A percentile compares a stretch with the other conserved stretches of the same genome.
Evolutionary conservation across 306 rosid genomes (phyloP).

Genomic region (Glycyrrhiza uralensis): DNA sequence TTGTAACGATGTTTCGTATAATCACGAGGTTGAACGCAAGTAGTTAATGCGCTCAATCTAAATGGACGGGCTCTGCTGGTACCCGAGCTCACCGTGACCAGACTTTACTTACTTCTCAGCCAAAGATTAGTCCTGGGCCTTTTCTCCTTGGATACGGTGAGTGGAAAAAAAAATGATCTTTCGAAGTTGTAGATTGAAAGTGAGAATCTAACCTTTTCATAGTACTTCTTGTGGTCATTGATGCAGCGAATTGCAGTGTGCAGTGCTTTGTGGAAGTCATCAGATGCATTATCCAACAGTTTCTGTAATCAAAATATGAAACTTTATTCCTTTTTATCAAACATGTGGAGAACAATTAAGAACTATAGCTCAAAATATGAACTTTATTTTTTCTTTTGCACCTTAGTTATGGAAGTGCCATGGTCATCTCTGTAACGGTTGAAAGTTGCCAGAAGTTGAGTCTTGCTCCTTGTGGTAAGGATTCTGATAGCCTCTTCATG

Average conservation of each 20-base stretch:
- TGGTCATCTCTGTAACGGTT: conserved; percentile 55
- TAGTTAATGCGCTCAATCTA: too few relatives aligned
- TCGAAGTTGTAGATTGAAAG: background rate
- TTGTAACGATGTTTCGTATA: background rate
- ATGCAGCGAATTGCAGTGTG: conserved; percentile 57
- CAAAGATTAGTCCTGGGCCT: too few relatives aligned
- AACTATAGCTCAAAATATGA: too few relatives aligned
- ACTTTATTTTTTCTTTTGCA: background rate
- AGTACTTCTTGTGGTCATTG: conserved; percentile 63
- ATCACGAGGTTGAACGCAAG: too few relatives aligned
- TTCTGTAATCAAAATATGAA: conserved; percentile 30
- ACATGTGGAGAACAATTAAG: background rate
- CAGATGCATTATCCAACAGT: conserved; percentile 36
- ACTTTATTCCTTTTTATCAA: background rate
- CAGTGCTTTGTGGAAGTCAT: conserved; percentile 48
- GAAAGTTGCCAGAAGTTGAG: conserved; percentile 44
- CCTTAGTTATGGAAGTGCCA: conserved; percentile 64
- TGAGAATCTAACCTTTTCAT: conserved; percentile 49
- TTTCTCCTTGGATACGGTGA: too few relatives aligned
- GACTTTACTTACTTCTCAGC: too few relatives aligned
- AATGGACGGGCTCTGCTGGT: too few relatives aligned
- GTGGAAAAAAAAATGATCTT: too few relatives aligned
- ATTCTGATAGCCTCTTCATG: conserved; percentile 68
- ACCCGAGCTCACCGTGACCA: too few relatives aligned
- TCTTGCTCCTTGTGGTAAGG: conserved; percentile 67